phyloP scores from a whole-genome alignment of 2,329 filamentous ascomycete genomes.

The Lachnum nothofagi region DNA sequence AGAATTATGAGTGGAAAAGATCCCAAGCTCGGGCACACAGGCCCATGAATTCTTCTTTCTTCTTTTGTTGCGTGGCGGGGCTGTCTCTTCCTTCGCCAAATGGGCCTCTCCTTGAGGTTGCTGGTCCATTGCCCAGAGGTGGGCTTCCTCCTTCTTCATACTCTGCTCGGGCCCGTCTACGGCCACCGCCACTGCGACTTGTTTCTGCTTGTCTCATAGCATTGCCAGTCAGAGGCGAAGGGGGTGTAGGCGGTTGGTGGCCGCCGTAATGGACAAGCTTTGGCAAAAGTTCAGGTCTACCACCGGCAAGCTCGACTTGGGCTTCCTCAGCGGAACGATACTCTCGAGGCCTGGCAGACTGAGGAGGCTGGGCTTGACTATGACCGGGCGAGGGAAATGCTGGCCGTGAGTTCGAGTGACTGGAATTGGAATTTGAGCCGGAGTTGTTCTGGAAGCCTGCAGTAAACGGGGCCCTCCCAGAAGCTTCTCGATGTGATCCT shows the following conservation, averaged over 20 bases:
- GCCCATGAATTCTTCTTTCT: conserved; percentile 87
- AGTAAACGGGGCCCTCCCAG: conserved; percentile 16
- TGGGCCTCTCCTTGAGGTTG: conserved; percentile 56
- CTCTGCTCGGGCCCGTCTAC: conserved; percentile 77
- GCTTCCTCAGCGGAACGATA: conserved; percentile 96
- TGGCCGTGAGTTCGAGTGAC: conserved; percentile 58
- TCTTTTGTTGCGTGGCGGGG: conserved; percentile 74
- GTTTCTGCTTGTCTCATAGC: conserved; percentile 26
- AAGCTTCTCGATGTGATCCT: conserved; percentile 51
- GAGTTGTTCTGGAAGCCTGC: conserved; percentile 21
- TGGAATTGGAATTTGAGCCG: conserved; percentile 48
- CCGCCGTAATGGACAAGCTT: conserved; percentile 94
- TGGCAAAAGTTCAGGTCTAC: conserved; percentile 85
- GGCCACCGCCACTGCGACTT: conserved; percentile 52
- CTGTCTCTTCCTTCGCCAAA: conserved; percentile 79
- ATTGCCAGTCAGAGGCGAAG: conserved; percentile 41
- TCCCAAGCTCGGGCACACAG: conserved; percentile 92
- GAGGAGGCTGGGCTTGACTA: conserved; percentile 50
- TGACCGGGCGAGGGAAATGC: conserved; percentile 76
- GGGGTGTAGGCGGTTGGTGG: conserved; percentile 86
- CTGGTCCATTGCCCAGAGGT: conserved; percentile 71
- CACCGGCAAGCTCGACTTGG: conserved; percentile 81
- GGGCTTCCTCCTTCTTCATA: conserved; percentile 91
- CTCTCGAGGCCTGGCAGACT: conserved; percentile 64
- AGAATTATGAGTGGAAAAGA: conserved; percentile 78